Base-by-base conservation (phyloP, 2,329 filamentous ascomycete genomes). In the Aspergillus felis region DNA sequence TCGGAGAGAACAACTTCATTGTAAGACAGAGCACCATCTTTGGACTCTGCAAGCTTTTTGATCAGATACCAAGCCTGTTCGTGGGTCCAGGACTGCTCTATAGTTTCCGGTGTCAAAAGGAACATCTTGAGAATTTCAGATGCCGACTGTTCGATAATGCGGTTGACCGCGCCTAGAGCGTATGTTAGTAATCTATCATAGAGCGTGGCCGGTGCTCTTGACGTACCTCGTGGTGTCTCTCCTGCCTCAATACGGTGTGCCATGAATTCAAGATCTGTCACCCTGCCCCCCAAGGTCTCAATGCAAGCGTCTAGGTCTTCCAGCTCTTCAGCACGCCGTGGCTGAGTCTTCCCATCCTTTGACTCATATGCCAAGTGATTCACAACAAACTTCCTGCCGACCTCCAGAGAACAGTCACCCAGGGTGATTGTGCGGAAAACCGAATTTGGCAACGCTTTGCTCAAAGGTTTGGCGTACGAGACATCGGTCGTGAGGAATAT, bases 231-330 rank as follows among this genome's bases (percentile, higher is more conserved):
- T 0, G 94, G 94, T 2, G 83, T 88, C 72, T 97, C 92, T 17
- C 94, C 93, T 0, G 89, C 86, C 75, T 91, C 91, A 66, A 99
- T 89, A 20, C 94, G 84, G 38, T 93, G 86, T n/a, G 92, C 89
- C 47, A 99, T 85, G 69, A 94, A 95, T 70, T 97, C 93, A 22
- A 99, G 86, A 69, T 99, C 94, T 0, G 92, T 96, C n/a, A 99
- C 82, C 3, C 94, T 90, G 1, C 94, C 94, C 24, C 94, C 94
- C 1, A 99, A 82, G 0, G 87, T 83, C 28, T 87, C 83, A 62
- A 97, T 95, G 64, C 90, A 92, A 28, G 82, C 82, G 67, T 97
- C 92, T 1, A 99, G 82, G 61, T 92, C 90, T 1, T 75, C 72
- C 6, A 94, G 78, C 61, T 92, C 82, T 49, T 75, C 70, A 55